These are phyloP conservation scores for Populus hybrid DNA, from an alignment of 441 rosid genomes.

Conservation along the genomic window DNA sequence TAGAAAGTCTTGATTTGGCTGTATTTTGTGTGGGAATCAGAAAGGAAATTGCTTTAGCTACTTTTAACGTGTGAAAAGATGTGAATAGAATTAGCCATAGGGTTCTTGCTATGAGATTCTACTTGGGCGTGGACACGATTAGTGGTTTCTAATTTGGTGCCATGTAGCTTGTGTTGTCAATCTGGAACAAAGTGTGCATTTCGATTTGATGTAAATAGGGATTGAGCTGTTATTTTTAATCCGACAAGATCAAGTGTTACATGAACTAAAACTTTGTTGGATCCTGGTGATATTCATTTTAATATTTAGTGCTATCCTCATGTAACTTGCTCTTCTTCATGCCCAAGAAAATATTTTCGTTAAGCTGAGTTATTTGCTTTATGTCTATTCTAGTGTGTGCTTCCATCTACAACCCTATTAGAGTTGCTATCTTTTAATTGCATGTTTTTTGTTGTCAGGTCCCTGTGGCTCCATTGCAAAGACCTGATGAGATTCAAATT, in stretches of 20 bases:
- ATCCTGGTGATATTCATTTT: neutral
- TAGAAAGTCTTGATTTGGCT: neutral
- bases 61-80: neutral
- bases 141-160: neutral
- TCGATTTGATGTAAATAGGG: neutral
- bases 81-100: neutral
- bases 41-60: neutral
- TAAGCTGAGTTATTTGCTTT: neutral
- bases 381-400: neutral
- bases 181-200: constrained; percentile 3
- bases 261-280: neutral
- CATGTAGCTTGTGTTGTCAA: neutral
- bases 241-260: neutral
- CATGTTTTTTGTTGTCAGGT: constrained; percentile 43
- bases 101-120: neutral
- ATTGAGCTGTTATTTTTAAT: neutral
- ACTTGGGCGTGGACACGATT: neutral
- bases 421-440: neutral
- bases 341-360: neutral
- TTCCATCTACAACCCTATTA: neutral
- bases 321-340: neutral
- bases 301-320: neutral
- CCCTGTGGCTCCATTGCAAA: constrained; percentile 81
- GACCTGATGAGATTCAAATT: constrained; percentile 83
- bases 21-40: neutral